phyloP scores from a whole-genome alignment of 2,329 filamentous ascomycete species.

The Aureobasidium uvarum region DNA sequence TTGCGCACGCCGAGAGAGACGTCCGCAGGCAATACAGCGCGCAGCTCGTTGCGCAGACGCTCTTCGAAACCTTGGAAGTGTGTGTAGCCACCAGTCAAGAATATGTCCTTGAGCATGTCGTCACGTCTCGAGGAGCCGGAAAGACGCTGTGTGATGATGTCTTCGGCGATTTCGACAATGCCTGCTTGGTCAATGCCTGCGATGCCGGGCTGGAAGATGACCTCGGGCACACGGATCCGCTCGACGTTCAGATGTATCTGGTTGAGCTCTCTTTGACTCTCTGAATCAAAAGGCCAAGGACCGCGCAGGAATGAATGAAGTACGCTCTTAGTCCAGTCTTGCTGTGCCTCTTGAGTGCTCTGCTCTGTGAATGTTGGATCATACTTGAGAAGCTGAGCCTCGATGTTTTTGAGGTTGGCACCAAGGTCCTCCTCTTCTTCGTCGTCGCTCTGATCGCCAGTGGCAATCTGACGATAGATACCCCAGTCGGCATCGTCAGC shows the following conservation, averaged over 20 bases:
- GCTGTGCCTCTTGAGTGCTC: constrained; percentile 85
- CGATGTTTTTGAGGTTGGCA: constrained; percentile 69
- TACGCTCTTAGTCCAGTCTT: constrained; percentile 90
- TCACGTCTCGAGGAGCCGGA: constrained; percentile 56
- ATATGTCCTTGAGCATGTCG: constrained; percentile 78
- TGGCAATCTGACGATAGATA: constrained; percentile 89
- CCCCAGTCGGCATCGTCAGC: constrained; percentile 98
- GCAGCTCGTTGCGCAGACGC: constrained; percentile 69
- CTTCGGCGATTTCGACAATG: constrained; percentile 84
- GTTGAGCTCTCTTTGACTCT: constrained; percentile 74
- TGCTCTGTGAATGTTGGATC: constrained; percentile 90
- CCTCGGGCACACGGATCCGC: constrained; percentile 88
- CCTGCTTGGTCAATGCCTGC: constrained; percentile 92
- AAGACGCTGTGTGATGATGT: constrained; percentile 83
- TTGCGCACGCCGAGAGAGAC: constrained; percentile 66
- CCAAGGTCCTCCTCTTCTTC: constrained; percentile 89
- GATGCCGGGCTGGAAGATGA: constrained; percentile 89
- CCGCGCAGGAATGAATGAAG: constrained; percentile 89
- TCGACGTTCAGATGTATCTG: constrained; percentile 97
- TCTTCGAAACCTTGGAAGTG: constrained; percentile 86
- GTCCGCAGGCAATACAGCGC: constrained; percentile 67
- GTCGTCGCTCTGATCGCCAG: constrained; percentile 76
- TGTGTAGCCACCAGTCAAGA: constrained; percentile 91
- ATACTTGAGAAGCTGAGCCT: constrained; percentile 79
- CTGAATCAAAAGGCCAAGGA: constrained; percentile 77